A percentile compares a stretch with the other conserved stretches of the same genome.
These are phyloP conservation scores for Schizosaccharomyces japonicus DNA, from an alignment of 805 yeast genomes.

Conservation along the genomic window DNA sequence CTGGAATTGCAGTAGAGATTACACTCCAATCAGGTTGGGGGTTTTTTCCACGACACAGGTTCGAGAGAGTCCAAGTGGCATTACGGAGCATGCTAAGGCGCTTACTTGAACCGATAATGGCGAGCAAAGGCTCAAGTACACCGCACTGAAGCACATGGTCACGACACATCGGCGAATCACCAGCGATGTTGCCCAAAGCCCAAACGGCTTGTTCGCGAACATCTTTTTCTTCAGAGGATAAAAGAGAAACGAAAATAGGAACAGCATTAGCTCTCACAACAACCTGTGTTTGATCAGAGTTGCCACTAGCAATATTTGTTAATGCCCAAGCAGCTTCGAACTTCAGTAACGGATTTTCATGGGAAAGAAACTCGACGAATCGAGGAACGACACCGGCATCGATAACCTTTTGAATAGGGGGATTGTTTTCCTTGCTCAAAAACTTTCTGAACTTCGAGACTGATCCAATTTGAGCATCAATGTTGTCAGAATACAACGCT, in stretches of 20 bases:
- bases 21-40: constrained; percentile 91
- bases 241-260: constrained; percentile 63
- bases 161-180: constrained; percentile 76
- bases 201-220: constrained; percentile 97
- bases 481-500: constrained; percentile 47
- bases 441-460: constrained; percentile 85
- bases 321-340: constrained; percentile 98
- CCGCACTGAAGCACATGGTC: constrained; percentile 67
- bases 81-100: constrained; percentile 71
- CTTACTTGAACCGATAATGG: constrained; percentile 54
- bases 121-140: constrained; percentile 74
- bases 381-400: constrained; percentile 83
- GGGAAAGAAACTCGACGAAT: constrained; percentile 52
- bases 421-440: constrained; percentile 77
- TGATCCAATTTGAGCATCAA: constrained; percentile 63
- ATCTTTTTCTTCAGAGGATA: constrained; percentile 60
- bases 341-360: constrained; percentile 34
- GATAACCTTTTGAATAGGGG: constrained; percentile 85
- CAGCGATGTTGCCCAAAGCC: constrained; percentile 98
- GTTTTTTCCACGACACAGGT: constrained; percentile 83
- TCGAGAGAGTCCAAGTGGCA: constrained; percentile 93
- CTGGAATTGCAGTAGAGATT: constrained; percentile 71
- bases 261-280: constrained; percentile 89
- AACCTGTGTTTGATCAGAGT: constrained; percentile 64
- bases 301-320: constrained; percentile 90